These are phyloP conservation scores for Tolypocladium pustulatum DNA, from an alignment of 2,329 filamentous ascomycete species.

Conservation along the genomic window DNA sequence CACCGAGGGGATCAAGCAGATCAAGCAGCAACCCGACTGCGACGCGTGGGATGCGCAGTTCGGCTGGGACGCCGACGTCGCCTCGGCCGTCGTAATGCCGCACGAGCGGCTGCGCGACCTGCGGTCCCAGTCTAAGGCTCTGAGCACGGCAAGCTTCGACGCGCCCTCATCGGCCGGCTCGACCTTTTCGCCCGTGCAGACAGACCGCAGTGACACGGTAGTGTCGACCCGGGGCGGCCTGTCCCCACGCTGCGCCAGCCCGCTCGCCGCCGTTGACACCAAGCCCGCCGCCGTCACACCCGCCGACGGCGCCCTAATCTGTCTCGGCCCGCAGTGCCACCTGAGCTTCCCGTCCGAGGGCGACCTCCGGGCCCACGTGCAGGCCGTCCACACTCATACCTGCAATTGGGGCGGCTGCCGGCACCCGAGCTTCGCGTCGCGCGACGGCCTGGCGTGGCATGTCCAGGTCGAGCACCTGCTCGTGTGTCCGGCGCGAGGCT, in stretches of 20 bases:
- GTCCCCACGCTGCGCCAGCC: constrained; percentile 14
- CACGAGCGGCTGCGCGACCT: neutral
- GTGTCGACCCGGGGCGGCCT: constrained; percentile 1
- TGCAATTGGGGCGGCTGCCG: constrained; percentile 31
- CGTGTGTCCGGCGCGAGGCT: constrained; percentile 27
- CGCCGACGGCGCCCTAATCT: constrained; percentile 4
- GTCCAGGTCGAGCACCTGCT: constrained; percentile 33
- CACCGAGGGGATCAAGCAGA: neutral
- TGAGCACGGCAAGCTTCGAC: constrained; percentile 16
- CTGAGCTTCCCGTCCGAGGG: constrained; percentile 11
- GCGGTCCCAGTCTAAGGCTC: constrained; percentile 3
- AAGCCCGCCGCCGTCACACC: constrained; percentile 3
- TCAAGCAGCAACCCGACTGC: neutral
- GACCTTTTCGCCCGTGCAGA: constrained; percentile 18
- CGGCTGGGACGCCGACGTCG: neutral
- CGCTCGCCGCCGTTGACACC: constrained; percentile 5
- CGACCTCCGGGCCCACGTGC: constrained; percentile 14
- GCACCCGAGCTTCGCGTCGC: constrained; percentile 23
- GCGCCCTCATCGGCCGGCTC: constrained; percentile 18
- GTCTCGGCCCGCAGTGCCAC: constrained; percentile 17
- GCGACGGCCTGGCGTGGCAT: constrained; percentile 29
- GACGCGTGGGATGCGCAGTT: neutral
- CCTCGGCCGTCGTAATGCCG: neutral
- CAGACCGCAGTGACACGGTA: constrained; percentile 14
- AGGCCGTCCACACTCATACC: constrained; percentile 17